Conservation (phyloP, 495 filamentous ascomycete genomes). For the Aspergillus biplanus region DNA sequence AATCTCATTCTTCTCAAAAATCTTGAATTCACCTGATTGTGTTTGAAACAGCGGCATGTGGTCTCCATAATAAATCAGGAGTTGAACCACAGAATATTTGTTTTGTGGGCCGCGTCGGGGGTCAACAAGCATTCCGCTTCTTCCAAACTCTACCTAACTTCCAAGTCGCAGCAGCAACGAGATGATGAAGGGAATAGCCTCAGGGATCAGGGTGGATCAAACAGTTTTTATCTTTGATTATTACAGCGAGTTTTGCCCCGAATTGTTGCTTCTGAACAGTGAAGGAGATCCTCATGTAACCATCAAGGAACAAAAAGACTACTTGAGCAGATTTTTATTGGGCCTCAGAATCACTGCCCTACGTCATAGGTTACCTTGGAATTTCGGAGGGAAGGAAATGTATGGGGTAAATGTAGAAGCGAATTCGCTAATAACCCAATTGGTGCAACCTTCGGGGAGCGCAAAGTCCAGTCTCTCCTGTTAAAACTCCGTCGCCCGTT, state of each 20-base stretch:
- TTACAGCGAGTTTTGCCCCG: no score
- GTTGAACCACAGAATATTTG: not conserved
- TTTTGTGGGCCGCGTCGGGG: not conserved
- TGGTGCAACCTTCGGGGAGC: not conserved
- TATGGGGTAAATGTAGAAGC: not conserved
- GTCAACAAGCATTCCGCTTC: not conserved
- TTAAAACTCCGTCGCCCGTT: constrained; percentile 11
- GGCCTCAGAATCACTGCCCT: not conserved
- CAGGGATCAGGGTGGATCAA: not conserved
- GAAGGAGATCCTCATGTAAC: not conserved
- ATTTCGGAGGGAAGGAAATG: not conserved
- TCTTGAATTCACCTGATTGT: not conserved
- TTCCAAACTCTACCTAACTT: not conserved
- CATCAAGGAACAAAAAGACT: not conserved
- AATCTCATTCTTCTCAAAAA: not conserved
- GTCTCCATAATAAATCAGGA: not conserved
- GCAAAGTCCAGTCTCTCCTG: not conserved
- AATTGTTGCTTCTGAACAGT: not conserved
- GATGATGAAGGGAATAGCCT: not conserved
- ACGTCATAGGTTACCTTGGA: constrained; percentile 6
- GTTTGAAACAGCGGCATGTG: constrained; percentile 14
- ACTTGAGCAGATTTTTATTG: not conserved
- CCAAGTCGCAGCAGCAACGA: not conserved
- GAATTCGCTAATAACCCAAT: constrained; percentile 5
- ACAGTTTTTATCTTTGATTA: not conserved